Evolutionary conservation across 2,329 filamentous ascomycete genomes (phyloP).

Genomic region (Cercospora beticola): DNA sequence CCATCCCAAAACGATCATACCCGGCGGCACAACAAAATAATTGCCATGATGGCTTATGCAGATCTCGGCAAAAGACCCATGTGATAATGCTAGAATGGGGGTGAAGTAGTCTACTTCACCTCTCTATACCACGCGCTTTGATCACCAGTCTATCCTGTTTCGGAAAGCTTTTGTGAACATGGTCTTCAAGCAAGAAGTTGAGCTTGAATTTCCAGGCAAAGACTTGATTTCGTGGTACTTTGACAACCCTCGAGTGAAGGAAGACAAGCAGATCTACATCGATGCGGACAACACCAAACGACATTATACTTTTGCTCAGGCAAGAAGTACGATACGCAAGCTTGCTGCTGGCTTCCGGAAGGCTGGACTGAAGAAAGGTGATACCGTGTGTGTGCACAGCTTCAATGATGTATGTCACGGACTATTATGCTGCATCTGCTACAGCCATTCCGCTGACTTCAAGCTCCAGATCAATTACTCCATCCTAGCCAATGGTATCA

Average conservation of each 20-base stretch:
- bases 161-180: background rate
- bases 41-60: background rate
- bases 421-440: too few relatives aligned
- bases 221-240: conserved; percentile 58
- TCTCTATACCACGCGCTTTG: background rate
- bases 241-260: conserved; percentile 47
- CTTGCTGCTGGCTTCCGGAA: conserved; percentile 53
- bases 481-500: conserved; percentile 29
- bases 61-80: background rate
- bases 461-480: conserved; percentile 24
- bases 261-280: conserved; percentile 52
- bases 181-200: conserved; percentile 22
- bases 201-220: conserved; percentile 43
- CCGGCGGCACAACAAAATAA: conserved; percentile 4
- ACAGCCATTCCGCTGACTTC: background rate
- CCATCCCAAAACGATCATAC: conserved; percentile 5
- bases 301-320: conserved; percentile 48
- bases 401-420: conserved; percentile 43
- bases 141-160: background rate
- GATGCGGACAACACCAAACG: conserved; percentile 43
- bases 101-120: background rate
- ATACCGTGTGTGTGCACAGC: conserved; percentile 53
- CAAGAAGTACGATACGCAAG: conserved; percentile 45
- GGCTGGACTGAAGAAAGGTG: conserved; percentile 50
- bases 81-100: background rate